Base-by-base conservation (phyloP, 2,329 filamentous ascomycete genomes). In the Fusarium buxicola region DNA sequence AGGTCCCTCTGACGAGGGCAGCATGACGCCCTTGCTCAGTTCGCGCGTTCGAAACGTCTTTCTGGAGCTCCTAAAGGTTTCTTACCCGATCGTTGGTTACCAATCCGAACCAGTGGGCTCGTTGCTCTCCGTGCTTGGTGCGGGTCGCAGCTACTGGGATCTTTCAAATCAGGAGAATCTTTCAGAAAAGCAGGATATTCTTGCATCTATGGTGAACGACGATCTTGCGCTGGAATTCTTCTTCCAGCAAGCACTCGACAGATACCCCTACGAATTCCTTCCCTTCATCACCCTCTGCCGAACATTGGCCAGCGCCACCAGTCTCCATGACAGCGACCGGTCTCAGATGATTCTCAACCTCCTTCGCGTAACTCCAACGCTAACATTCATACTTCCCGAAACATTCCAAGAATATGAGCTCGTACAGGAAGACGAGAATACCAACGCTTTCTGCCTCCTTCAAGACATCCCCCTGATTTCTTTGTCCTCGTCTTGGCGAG, bases 261-360 rank as follows among this genome's bases (percentile, higher is more conserved):
- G 94, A 52, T 97, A 93, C 72, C 94, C 94, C 0, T 94, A 92
- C 74, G 94, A 97, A 76, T 89, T 92, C 41, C 76, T 88, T 3
- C 92, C 94, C 1, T 92, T 97, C 69, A 77, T 96, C 58, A 86
- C 85, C 49, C 79, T 96, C 34, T 90, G 88, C 72, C 88, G 87
- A 52, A 86, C 84, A 34, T 77, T 96, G 13, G 84, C 71, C 31
- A 78, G 75, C 36, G 73, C 76, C 10, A 70, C 73, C 3, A 72
- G 67, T 39, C 60, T 73, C 6, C 48, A 55, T 5, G 72, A 72
- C 25, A 73, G 77, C 31, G 73, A 78, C 13, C 66, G 69, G 27
- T 73, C 72, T 84, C 78, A 87, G 60, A 69, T 82, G 36, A 82
- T 93, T 9, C 76, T 90, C 32, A 79, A 83, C n/a, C 80, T 89